phyloP scores from a whole-genome alignment of 2,329 filamentous ascomycete genomes.

The Penicillium concentricum region DNA sequence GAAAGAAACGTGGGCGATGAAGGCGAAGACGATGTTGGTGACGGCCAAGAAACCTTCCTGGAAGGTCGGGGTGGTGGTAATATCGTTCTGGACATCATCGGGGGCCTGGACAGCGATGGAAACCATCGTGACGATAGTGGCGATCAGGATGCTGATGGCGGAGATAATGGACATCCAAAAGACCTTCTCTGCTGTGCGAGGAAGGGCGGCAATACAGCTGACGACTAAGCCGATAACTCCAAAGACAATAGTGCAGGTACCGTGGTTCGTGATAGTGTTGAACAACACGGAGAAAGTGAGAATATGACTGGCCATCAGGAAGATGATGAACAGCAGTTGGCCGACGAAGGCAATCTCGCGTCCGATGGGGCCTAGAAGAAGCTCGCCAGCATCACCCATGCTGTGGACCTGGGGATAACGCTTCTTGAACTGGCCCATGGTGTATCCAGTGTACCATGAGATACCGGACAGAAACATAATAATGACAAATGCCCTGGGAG shows the following conservation, averaged over 20 bases:
- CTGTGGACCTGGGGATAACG: constrained; percentile 58
- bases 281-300: constrained; percentile 67
- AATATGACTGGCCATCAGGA: constrained; percentile 67
- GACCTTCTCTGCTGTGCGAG: constrained; percentile 61
- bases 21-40: constrained; percentile 68
- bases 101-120: constrained; percentile 56
- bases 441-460: constrained; percentile 57
- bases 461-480: constrained; percentile 53
- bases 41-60: constrained; percentile 43
- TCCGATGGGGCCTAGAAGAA: constrained; percentile 60
- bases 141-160: constrained; percentile 61
- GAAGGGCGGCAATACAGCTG: constrained; percentile 58
- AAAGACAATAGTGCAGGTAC: constrained; percentile 62
- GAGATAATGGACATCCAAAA: constrained; percentile 60
- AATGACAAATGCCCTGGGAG: constrained; percentile 44
- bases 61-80: constrained; percentile 50
- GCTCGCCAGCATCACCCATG: constrained; percentile 64
- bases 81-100: constrained; percentile 34
- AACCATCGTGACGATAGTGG: constrained; percentile 65
- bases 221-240: constrained; percentile 56
- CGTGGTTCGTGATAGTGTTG: constrained; percentile 60
- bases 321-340: constrained; percentile 62
- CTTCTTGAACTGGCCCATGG: constrained; percentile 58
- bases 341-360: constrained; percentile 61
- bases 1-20: constrained; percentile 63